Percentiles rank a stretch among this genome's conserved stretches.
These are phyloP conservation scores for Tetrapisispora namnaoensis DNA, from an alignment of 805 yeast species.

Conservation along the genomic window DNA sequence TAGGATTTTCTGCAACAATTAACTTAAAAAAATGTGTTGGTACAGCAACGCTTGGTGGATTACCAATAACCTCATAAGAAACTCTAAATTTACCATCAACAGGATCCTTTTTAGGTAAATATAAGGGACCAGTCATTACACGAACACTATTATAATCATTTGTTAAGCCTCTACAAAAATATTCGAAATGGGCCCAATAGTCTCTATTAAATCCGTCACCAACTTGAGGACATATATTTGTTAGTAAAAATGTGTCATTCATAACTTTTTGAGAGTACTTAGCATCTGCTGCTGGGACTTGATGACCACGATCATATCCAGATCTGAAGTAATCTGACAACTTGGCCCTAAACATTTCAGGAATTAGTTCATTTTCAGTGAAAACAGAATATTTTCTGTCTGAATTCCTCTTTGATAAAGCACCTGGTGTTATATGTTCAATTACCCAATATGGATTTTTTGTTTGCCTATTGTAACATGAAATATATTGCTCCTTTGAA, in stretches of 20 bases:
- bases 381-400: conserved; percentile 77
- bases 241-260: conserved; percentile 86
- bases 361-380: conserved; percentile 78
- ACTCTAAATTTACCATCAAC: conserved; percentile 79
- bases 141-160: conserved; percentile 64
- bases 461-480: conserved; percentile 76
- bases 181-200: conserved; percentile 95
- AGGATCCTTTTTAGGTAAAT: conserved; percentile 64
- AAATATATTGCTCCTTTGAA: conserved; percentile 63
- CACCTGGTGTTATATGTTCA: conserved; percentile 76
- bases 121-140: conserved; percentile 88
- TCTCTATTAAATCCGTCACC: conserved; percentile 97
- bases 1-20: conserved; percentile 67
- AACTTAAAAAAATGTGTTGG: conserved; percentile 96
- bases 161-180: conserved; percentile 73
- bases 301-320: conserved; percentile 95
- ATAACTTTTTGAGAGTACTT: conserved; percentile 82
- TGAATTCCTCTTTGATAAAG: conserved; percentile 45
- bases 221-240: conserved; percentile 94
- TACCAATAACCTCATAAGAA: conserved; percentile 85
- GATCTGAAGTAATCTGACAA: conserved; percentile 84
- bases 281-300: conserved; percentile 97
- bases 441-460: conserved; percentile 81
- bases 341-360: conserved; percentile 62
- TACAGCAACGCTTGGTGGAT: conserved; percentile 93